Evolutionary conservation across 345 rosid species (phyloP).

Genomic region (Gossypium thurberi): DNA sequence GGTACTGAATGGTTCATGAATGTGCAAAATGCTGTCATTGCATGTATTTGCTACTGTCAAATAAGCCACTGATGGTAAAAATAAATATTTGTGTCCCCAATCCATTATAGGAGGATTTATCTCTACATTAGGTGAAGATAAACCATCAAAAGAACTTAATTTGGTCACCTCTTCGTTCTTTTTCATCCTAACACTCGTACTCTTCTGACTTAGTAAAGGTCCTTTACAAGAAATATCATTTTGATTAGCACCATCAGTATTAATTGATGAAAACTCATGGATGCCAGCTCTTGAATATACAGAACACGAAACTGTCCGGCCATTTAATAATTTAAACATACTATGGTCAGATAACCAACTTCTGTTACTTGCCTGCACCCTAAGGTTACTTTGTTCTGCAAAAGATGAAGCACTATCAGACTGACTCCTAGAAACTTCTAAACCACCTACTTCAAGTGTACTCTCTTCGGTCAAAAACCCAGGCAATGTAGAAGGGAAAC

Average conservation of each 20-base stretch:
- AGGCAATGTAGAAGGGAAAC: conserved; percentile 62
- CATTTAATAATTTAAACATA: conserved; percentile 38
- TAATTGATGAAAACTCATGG: conserved; percentile 28
- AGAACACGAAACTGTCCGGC: conserved; percentile 49
- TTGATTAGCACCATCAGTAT: conserved; percentile 21
- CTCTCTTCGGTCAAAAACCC: conserved; percentile 28
- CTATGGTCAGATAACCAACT: conserved; percentile 40
- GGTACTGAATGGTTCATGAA: conserved; percentile 56
- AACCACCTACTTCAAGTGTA: conserved; percentile 18
- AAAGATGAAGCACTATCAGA: conserved; percentile 21
- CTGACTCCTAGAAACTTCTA: conserved; percentile 31
- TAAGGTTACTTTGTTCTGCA: conserved; percentile 26
- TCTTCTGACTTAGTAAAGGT: conserved; percentile 25
- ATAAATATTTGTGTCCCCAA: conserved; percentile 48
- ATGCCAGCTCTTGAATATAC: conserved; percentile 29
- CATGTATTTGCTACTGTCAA: conserved; percentile 50
- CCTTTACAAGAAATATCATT: conserved; percentile 40
- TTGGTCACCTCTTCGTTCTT: conserved; percentile 26
- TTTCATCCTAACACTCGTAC: conserved; percentile 23
- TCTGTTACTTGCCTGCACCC: conserved; percentile 25
- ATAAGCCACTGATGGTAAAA: conserved; percentile 47
- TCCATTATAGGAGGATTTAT: conserved; percentile 51
- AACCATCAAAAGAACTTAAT: conserved; percentile 27
- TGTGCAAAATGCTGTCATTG: conserved; percentile 50
- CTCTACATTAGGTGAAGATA: conserved; percentile 33